Evolutionary conservation across 2,329 filamentous ascomycete species (phyloP), one percentile per base, ranked within the genome.

Genomic region (Apiospora sp.): DNA sequence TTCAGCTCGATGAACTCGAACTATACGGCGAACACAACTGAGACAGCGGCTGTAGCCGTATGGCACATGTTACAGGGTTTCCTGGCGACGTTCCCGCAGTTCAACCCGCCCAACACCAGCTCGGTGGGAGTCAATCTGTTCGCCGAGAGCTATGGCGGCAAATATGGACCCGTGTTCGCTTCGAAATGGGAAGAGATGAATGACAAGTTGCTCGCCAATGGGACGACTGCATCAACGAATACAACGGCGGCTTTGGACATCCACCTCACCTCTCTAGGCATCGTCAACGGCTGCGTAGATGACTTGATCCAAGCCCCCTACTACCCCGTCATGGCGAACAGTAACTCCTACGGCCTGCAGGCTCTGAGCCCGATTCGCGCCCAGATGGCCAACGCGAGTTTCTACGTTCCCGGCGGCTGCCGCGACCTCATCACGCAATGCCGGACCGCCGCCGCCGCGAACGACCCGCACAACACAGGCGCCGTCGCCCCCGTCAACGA

Each of bases 221-320:
- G 90, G 3, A 80, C 85, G 3, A 80, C 85, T 1, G 72, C 89
- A 1, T 80, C 86, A 12, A 81, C 86, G 13, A 81, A 78, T 24
- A 70, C 16, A 12, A 74, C 74, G 1, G 68, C 74, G 1, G 30
- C 22, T 24, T 81, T 92, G 14, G 86, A 89, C 43, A 88, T 93
- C 68, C 87, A 88, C 71, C 84, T 94, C 12, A 84, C 83, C 19
- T 89, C 92, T 0, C 81, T 94, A 0, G 92, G 92, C 27, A 92
- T 95, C 72, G 84, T 94, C 72, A 93, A 94, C 79, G 92, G 92
- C 19, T 89, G 92, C 75, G 84, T 94, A 46, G 93, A 95, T 77
- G 86, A 88, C 76, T 79, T 90, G 43, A 85, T 90, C 0, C 91
- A 94, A 81, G 84, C 84, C 4, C 87, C 88, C 3, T 88, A 83